These are phyloP conservation scores for Salvia hispanica DNA, from an alignment of 257 asterid genomes.

Conservation along the genomic window DNA sequence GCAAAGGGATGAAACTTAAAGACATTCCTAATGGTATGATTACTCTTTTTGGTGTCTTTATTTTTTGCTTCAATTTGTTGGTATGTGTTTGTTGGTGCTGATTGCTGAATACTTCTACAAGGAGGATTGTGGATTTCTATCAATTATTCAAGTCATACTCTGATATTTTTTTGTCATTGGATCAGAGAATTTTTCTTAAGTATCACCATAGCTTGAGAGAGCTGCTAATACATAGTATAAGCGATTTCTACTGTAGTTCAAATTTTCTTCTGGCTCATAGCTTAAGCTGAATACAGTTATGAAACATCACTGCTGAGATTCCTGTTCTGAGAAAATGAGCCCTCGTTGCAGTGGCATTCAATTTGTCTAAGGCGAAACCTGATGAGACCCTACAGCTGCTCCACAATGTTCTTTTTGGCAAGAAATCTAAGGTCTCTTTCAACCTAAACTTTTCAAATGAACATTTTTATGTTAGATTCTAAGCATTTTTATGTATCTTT, in stretches of 20 bases:
- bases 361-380: conserved; percentile 86
- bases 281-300: conserved; percentile 3
- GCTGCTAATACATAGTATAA: background rate
- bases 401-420: conserved; percentile 83
- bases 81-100: no score
- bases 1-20: conserved; percentile 74
- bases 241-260: background rate
- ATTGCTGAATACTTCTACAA: no score
- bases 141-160: background rate
- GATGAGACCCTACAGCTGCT: conserved; percentile 89
- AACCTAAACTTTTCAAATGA: conserved; percentile 2
- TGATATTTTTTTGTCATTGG: no score
- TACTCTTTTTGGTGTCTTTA: conserved; percentile 1
- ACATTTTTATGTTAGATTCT: conserved; percentile 14
- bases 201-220: no score
- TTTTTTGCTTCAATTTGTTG: background rate
- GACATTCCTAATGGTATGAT: conserved; percentile 72
- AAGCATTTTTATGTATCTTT: conserved; percentile 26
- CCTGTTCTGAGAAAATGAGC: conserved; percentile 19
- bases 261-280: conserved; percentile 18
- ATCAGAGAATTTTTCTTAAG: no score
- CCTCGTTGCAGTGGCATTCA: conserved; percentile 71
- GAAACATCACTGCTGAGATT: conserved; percentile 6
- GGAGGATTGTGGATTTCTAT: no score
- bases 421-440: conserved; percentile 69